A percentile compares a stretch with the other conserved stretches of the same genome.
phyloP scores from a whole-genome alignment of 768 basidiomycete species.

The Mycena haematopus region DNA sequence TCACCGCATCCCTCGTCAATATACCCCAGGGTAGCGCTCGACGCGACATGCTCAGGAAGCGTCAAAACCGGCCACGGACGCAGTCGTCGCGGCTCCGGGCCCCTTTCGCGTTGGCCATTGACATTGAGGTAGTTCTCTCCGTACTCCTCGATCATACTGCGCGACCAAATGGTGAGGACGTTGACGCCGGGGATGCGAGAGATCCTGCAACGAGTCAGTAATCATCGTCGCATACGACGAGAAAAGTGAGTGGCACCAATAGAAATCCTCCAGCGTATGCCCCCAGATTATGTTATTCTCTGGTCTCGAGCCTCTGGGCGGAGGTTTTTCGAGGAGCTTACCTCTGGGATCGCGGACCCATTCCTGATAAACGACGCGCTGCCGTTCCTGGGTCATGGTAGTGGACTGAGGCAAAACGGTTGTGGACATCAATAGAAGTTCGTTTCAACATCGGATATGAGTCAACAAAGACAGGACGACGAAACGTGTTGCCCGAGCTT shows the following conservation, averaged over 20 bases:
- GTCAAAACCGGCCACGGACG: constrained; percentile 29
- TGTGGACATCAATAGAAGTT: constrained; percentile 12
- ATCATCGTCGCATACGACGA: background rate
- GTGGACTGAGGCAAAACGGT: background rate
- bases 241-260: constrained; percentile 26
- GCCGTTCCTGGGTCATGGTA: constrained; percentile 15
- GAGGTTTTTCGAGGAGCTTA: constrained; percentile 26
- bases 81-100: constrained; percentile 25
- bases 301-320: constrained; percentile 32
- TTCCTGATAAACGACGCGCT: constrained; percentile 24
- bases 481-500: constrained; percentile 6
- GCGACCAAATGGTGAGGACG: constrained; percentile 40
- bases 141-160: constrained; percentile 41
- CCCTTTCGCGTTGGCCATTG: constrained; percentile 9
- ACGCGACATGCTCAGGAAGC: constrained; percentile 16
- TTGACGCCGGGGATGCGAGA: constrained; percentile 34
- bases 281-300: constrained; percentile 38
- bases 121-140: constrained; percentile 35
- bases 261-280: constrained; percentile 34
- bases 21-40: background rate
- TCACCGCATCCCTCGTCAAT: constrained; percentile 10
- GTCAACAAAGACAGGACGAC: constrained; percentile 14
- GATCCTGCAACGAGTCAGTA: constrained; percentile 23
- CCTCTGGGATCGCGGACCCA: constrained; percentile 33
- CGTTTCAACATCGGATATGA: constrained; percentile 11